Percentiles rank a stretch among this genome's conserved stretches.
Evolutionary conservation across 2,329 filamentous ascomycete genomes (phyloP).

Genomic region (Aspergillus pseudoglaucus): DNA sequence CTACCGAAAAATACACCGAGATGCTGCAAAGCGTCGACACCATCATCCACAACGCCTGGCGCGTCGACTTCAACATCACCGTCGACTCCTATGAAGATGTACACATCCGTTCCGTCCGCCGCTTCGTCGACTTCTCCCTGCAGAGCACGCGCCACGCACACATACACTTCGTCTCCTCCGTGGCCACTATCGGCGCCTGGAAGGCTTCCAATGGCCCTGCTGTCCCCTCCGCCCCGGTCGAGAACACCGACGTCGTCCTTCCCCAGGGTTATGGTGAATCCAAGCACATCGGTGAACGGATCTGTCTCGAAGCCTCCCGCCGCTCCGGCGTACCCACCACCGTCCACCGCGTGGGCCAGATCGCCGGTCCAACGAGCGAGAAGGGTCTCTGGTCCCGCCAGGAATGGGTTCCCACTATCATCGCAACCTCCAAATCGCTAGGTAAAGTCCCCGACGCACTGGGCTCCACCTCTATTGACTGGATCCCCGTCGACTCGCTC

Average conservation of each 20-base stretch:
- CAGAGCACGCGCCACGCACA: conserved; percentile 9
- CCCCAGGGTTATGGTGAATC: conserved; percentile 29
- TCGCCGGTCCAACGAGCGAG: conserved; percentile 25
- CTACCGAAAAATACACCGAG: conserved; percentile 4
- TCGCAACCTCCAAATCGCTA: conserved; percentile 47
- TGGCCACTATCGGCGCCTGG: conserved; percentile 19
- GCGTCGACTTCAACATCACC: conserved; percentile 25
- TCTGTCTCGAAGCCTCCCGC: conserved; percentile 31
- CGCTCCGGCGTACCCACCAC: conserved; percentile 13
- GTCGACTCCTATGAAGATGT: conserved; percentile 19
- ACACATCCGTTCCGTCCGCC: conserved; percentile 19
- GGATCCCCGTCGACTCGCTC: conserved; percentile 29
- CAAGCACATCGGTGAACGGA: conserved; percentile 38
- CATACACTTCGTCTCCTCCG: conserved; percentile 22
- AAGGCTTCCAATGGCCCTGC: conserved; percentile 5
- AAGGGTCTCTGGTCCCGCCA: conserved; percentile 50
- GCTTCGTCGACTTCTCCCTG: conserved; percentile 19
- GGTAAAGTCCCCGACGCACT: conserved; percentile 42
- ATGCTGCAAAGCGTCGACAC: conserved; percentile 11
- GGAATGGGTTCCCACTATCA: conserved; percentile 41
- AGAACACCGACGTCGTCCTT: conserved; percentile 22
- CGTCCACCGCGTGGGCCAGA: conserved; percentile 29
- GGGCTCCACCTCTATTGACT: conserved; percentile 44
- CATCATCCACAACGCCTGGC: conserved; percentile 28
- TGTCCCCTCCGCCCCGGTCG: conserved; percentile 21